Percentiles rank a stretch among this genome's conserved stretches.
Evolutionary conservation across 495 filamentous ascomycete genomes (phyloP).

Genomic region (Lasiosphaeriaceae sp.): DNA sequence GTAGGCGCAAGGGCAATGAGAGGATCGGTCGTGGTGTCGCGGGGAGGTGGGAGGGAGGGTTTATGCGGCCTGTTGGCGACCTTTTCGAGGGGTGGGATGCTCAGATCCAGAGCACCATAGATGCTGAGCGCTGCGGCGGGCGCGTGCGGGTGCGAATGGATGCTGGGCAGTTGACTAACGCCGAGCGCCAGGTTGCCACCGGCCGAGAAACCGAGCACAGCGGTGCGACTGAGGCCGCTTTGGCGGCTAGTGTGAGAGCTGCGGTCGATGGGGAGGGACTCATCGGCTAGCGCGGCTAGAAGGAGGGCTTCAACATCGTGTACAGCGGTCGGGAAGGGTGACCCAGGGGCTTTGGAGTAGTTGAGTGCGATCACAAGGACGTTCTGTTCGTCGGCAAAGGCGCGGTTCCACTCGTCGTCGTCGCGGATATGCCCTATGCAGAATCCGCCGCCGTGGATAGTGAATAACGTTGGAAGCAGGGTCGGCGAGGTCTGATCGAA

Average conservation of each 20-base stretch:
- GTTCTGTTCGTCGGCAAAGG: slow-evolving; percentile 27
- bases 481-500: slow-evolving; percentile 29
- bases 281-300: slow-evolving; percentile 20
- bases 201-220: slow-evolving; percentile 32
- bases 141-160: slow-evolving; percentile 24
- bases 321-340: slow-evolving; percentile 29
- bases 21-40: no score
- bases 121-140: slow-evolving; percentile 14
- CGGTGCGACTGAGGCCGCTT: slow-evolving; percentile 17
- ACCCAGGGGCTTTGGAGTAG: slow-evolving; percentile 34
- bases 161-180: slow-evolving; percentile 23
- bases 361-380: slow-evolving; percentile 34
- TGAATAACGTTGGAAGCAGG: slow-evolving; percentile 27
- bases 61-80: no score
- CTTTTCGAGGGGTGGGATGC: no score
- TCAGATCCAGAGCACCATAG: no score
- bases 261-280: slow-evolving; percentile 29
- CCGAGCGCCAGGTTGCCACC: slow-evolving; percentile 35
- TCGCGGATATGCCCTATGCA: slow-evolving; percentile 26
- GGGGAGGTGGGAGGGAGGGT: no score
- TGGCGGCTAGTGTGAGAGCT: no score
- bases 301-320: slow-evolving; percentile 32
- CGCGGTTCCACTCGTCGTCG: slow-evolving; percentile 35
- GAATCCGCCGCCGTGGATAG: slow-evolving; percentile 36
- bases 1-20: no score